phyloP scores from a whole-genome alignment of 148 eudicot genomes.

The Chenopodium berlandieri region DNA sequence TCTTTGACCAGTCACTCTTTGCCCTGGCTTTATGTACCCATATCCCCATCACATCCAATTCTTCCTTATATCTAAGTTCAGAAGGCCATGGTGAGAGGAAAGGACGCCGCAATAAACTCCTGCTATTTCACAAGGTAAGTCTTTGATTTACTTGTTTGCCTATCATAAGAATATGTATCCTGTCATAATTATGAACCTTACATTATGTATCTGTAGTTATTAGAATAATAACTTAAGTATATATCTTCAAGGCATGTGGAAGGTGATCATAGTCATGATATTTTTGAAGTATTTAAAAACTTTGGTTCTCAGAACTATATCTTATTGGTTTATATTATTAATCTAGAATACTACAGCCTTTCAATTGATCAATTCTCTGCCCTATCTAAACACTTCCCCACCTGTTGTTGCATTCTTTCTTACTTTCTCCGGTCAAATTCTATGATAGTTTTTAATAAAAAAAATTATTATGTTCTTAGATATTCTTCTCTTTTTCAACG shows the following conservation, averaged over 20 bases:
- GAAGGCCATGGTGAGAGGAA: constrained; percentile 63
- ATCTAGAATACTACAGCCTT: neutral
- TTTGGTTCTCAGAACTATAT: neutral
- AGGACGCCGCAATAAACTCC: constrained; percentile 51
- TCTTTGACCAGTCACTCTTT: constrained; percentile 68
- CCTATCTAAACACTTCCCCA: neutral
- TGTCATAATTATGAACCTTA: neutral
- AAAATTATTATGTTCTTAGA: neutral
- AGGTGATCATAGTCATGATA: neutral
- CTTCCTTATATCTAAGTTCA: constrained; percentile 56
- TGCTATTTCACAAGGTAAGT: constrained; percentile 65
- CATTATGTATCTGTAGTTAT: neutral
- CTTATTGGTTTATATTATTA: neutral
- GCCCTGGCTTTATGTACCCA: constrained; percentile 57
- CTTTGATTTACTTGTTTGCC: constrained; percentile 8
- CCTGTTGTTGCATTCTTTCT: neutral
- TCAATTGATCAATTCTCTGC: too few species aligned
- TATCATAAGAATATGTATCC: neutral
- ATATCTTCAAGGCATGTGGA: neutral
- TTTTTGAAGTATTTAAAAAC: neutral
- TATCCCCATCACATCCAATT: constrained; percentile 43
- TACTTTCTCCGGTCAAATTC: neutral
- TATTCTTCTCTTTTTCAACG: neutral
- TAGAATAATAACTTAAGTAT: neutral
- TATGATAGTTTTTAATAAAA: neutral